Evolutionary conservation across 1,139 yeast species (phyloP).

Genomic region (Candida freyschussii): DNA sequence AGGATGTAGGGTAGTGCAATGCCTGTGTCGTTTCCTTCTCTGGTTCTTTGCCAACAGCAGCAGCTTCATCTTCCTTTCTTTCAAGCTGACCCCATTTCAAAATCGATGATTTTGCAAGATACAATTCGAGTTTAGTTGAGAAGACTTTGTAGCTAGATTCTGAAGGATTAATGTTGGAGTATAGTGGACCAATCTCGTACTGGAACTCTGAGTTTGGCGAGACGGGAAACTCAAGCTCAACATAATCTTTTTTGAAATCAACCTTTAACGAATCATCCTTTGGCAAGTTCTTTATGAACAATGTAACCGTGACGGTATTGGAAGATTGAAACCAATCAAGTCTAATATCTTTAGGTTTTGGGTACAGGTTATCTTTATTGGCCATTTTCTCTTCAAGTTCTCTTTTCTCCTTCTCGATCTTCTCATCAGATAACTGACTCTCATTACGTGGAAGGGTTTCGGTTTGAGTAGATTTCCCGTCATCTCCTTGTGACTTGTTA

Average conservation of each 20-base stretch:
- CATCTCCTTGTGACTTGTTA: no score
- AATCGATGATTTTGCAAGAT: constrained; percentile 30
- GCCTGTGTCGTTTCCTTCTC: constrained; percentile 2
- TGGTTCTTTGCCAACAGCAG: constrained; percentile 10
- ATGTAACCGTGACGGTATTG: constrained; percentile 54
- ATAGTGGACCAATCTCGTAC: constrained; percentile 40
- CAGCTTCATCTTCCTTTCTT: constrained; percentile 14
- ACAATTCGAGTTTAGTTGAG: constrained; percentile 72
- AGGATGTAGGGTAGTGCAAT: constrained; percentile 56
- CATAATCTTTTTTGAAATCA: constrained; percentile 18
- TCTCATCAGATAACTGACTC: no score
- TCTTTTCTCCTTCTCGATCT: constrained; percentile 12
- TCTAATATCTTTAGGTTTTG: constrained; percentile 39
- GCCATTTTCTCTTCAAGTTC: constrained; percentile 19
- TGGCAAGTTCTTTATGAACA: constrained; percentile 67
- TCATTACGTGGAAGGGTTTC: no score
- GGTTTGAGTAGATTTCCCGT: no score
- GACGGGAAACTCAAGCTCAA: constrained; percentile 34
- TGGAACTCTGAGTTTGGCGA: constrained; percentile 36
- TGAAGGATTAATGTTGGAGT: constrained; percentile 39
- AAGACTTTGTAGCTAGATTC: constrained; percentile 48
- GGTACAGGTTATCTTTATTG: constrained; percentile 19
- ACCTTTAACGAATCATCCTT: constrained; percentile 25
- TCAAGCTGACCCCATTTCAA: constrained; percentile 37
- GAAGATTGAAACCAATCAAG: constrained; percentile 79